phyloP scores from a whole-genome alignment of 306 rosid genomes.

The Castanea sativa region DNA sequence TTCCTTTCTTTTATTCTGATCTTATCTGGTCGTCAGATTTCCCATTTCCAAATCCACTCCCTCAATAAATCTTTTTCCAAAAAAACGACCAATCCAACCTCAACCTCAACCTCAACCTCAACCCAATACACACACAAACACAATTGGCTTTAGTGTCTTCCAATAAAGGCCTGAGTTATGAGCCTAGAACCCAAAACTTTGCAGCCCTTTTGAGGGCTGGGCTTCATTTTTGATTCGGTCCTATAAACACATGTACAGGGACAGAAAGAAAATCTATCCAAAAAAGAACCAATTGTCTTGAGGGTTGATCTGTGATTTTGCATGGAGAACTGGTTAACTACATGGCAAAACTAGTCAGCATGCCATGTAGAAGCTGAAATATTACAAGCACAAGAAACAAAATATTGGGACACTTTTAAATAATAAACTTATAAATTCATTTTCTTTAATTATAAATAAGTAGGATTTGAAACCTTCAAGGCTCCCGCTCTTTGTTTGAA shows the following conservation, averaged over 20 bases:
- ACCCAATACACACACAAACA: not conserved
- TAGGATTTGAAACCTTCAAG: too few species aligned
- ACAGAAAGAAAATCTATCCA: not conserved
- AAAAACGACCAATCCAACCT: not conserved
- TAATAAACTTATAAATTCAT: too few species aligned
- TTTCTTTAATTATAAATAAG: too few species aligned
- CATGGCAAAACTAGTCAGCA: too few species aligned
- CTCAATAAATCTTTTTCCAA: not conserved
- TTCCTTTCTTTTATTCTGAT: not conserved
- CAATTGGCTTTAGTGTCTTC: not conserved
- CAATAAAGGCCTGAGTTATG: not conserved
- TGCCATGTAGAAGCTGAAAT: too few species aligned
- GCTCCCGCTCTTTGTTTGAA: fast-evolving
- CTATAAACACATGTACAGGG: not conserved
- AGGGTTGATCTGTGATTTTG: too few species aligned
- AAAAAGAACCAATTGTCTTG: too few species aligned
- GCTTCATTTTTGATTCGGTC: not conserved
- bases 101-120: too few species aligned
- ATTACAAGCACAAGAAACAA: too few species aligned
- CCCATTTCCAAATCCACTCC: not conserved
- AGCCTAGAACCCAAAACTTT: not conserved
- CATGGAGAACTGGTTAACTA: too few species aligned
- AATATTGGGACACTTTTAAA: too few species aligned
- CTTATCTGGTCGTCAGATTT: not conserved
- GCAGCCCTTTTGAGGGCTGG: not conserved